Percentiles rank a stretch among this genome's conserved stretches.
Conservation (phyloP, 345 rosid genomes). For the Gossypium longicalyx region DNA sequence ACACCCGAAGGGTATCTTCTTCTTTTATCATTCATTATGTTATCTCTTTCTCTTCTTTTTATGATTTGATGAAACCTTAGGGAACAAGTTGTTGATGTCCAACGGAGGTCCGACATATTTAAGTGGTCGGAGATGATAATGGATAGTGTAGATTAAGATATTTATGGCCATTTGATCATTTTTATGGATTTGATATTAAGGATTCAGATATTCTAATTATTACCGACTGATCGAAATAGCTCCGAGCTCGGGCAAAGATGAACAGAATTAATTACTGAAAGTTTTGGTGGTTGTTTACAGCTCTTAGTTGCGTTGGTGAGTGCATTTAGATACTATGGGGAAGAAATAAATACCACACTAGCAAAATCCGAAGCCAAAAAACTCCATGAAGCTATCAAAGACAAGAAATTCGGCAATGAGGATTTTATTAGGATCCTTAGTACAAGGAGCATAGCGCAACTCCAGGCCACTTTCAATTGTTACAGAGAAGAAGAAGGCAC, state of each 20-base stretch:
- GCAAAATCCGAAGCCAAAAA: constrained; percentile 44
- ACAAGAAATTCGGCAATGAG: constrained; percentile 41
- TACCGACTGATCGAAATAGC: too few species aligned
- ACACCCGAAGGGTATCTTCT: constrained; percentile 43
- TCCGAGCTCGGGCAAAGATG: not conserved
- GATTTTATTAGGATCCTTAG: constrained; percentile 51
- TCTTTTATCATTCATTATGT: not conserved
- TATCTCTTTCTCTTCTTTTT: not conserved
- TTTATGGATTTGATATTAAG: too few species aligned
- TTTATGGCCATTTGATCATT: too few species aligned
- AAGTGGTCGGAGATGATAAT: too few species aligned
- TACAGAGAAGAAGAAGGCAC: constrained; percentile 42
- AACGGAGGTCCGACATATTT: too few species aligned
- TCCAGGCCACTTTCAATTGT: constrained; percentile 54
- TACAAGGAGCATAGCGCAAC: constrained; percentile 58
- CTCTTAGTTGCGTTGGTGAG: constrained; percentile 53
- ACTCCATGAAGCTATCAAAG: constrained; percentile 45
- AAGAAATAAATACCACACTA: constrained; percentile 37
- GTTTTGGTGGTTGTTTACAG: constrained; percentile 25
- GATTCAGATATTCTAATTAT: too few species aligned
- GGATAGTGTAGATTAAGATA: too few species aligned
- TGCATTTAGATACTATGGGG: constrained; percentile 52
- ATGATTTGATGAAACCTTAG: not conserved
- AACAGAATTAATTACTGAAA: not conserved
- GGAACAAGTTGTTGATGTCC: too few species aligned